These are phyloP conservation scores for Toxoplasma gondii DNA, from an alignment of 169 alveolate genomes.

Conservation along the genomic window DNA sequence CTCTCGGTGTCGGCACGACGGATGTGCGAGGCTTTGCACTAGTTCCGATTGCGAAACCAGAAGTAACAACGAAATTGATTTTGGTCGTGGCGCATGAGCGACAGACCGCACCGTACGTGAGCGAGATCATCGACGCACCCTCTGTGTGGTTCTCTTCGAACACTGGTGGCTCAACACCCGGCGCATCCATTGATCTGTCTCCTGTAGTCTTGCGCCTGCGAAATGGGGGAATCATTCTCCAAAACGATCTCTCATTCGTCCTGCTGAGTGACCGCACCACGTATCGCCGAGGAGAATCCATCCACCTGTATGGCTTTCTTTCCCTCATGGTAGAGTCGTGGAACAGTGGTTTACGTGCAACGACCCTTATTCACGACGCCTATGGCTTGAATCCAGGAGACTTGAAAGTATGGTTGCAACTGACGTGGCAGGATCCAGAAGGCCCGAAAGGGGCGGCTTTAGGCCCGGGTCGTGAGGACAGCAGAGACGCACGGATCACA, in stretches of 20 bases:
- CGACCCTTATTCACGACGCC: slow-evolving; percentile 12
- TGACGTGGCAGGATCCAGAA: background rate
- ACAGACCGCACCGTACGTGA: background rate
- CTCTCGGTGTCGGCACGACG: background rate
- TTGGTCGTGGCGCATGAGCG: background rate
- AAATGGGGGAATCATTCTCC: background rate
- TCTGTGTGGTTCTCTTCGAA: background rate
- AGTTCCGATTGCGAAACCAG: background rate
- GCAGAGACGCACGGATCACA: background rate
- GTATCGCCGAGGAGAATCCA: slow-evolving; percentile 13
- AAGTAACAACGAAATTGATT: background rate
- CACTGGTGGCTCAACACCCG: background rate
- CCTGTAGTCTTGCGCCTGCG: background rate
- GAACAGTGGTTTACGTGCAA: background rate
- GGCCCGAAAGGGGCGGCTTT: background rate
- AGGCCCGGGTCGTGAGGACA: background rate
- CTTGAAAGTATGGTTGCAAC: background rate
- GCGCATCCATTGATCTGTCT: background rate
- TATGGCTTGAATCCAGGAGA: slow-evolving; percentile 20
- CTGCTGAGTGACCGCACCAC: slow-evolving; percentile 5
- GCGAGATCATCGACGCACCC: background rate
- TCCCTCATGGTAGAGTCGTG: background rate
- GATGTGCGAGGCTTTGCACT: background rate
- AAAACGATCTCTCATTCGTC: background rate
- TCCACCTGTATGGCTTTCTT: background rate